Conservation (phyloP, 1,139 yeast species). For the Yamadazyma conglobata region DNA sequence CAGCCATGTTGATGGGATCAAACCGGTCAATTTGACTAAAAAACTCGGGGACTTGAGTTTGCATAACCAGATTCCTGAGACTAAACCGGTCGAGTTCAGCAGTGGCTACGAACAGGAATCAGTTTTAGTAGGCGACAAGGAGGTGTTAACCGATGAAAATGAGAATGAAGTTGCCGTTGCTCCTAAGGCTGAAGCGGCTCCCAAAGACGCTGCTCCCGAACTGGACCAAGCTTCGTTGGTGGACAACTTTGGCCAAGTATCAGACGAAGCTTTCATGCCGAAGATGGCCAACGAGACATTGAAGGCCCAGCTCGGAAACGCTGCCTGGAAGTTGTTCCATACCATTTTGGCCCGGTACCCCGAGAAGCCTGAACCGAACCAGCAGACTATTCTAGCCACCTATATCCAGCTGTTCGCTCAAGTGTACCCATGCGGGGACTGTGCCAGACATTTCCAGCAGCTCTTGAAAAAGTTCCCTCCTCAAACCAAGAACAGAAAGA, state of each 20-base stretch:
- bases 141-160: conserved; percentile 6
- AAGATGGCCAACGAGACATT: conserved; percentile 66
- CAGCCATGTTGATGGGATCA: conserved; percentile 8
- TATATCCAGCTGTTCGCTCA: conserved; percentile 64
- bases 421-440: conserved; percentile 90
- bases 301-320: conserved; percentile 75
- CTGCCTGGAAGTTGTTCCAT: conserved; percentile 86
- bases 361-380: conserved; percentile 64
- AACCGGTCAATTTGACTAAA: conserved; percentile 21
- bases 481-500: conserved; percentile 69
- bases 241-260: conserved; percentile 14
- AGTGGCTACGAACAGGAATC: conserved; percentile 10
- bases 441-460: conserved; percentile 85
- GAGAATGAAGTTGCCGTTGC: conserved; percentile 4
- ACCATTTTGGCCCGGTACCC: conserved; percentile 92
- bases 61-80: conserved; percentile 5
- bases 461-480: conserved; percentile 76
- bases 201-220: conserved; percentile 1
- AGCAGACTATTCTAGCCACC: conserved; percentile 55
- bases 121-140: conserved; percentile 9
- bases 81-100: conserved; percentile 7
- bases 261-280: conserved; percentile 73
- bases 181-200: conserved; percentile 1
- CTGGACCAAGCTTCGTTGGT: not conserved
- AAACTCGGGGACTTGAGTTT: conserved; percentile 5